Percentiles rank a stretch among this genome's conserved stretches.
Evolutionary conservation across 2,329 filamentous ascomycete genomes (phyloP).

Genomic region (Ophiosphaerella korrae): DNA sequence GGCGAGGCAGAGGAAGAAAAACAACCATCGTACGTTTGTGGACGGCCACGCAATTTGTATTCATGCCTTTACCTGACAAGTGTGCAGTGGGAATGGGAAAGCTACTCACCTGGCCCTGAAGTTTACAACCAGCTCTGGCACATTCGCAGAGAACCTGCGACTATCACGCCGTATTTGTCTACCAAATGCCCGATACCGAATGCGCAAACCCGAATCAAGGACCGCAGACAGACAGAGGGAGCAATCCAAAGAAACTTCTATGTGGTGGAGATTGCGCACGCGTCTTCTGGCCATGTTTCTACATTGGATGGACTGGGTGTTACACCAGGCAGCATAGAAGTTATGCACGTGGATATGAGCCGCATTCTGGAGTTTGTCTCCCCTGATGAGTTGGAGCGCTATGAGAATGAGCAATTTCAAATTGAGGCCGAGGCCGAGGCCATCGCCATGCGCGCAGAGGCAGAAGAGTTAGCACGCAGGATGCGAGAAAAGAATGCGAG

Average conservation of each 20-base stretch:
- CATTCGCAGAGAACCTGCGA: conserved; percentile 31
- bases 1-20: conserved; percentile 22
- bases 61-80: neutral
- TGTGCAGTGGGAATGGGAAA: conserved; percentile 36
- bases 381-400: conserved; percentile 37
- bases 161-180: conserved; percentile 30
- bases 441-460: conserved; percentile 21
- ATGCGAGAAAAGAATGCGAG: conserved; percentile 33
- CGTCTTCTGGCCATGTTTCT: neutral
- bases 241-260: conserved; percentile 31
- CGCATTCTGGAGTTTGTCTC: conserved; percentile 39
- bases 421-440: conserved; percentile 35
- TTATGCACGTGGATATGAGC: conserved; percentile 31
- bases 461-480: conserved; percentile 22
- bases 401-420: conserved; percentile 39
- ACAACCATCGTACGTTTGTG: conserved; percentile 19
- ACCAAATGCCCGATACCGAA: conserved; percentile 34
- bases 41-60: neutral
- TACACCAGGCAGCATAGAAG: conserved; percentile 10
- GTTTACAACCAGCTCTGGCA: conserved; percentile 39
- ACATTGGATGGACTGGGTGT: conserved; percentile 1
- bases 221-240: conserved; percentile 35
- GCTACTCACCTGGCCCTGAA: conserved; percentile 32
- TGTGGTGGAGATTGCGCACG: conserved; percentile 24
- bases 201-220: conserved; percentile 34